Base-by-base conservation (phyloP, 1,139 yeast genomes). In the Oligophagozyma castellii region DNA sequence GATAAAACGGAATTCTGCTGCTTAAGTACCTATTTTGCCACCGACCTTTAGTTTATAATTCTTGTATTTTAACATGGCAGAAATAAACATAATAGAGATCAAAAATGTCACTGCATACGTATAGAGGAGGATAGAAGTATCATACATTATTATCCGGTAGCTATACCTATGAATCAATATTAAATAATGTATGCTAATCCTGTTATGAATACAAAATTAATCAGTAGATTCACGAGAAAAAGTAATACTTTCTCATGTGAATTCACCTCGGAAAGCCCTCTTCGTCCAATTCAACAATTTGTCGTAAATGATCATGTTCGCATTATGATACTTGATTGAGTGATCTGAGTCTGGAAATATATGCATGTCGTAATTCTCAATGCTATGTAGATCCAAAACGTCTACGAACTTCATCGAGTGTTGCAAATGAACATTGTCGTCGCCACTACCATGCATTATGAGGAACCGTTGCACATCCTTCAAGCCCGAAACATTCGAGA, bases 271-370 rank as follows among this genome's bases (percentile, higher is more conserved):
- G 45, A 68, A 73, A 2, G 79, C 78, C 29, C 58, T 58, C 33
- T 56, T 57, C 29, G 73, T 55, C 78, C 83, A 76, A 24, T 53
- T 55, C 29, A 75, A 55, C 23, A 78, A 57, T 44, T 77, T 66
- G 49, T 77, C 79, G 47, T 66, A 77, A 14, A 78, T 73, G 12
- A 78, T 70, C 12, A 49, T 60, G 44, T 70, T 67, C 2, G 81
- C 92, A 48, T 77, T 76, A 48, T 78, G 84, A 53, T 68, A 74
- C 24, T 67, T 58, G 37, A 78, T 77, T 15, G 72, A 59, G 48
- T 78, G 92, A 45, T 77, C 84, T 12, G 80, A 71, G 46, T 78
- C 92, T 2, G 92, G 89, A 63, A 76, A 78, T 3, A 76, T 65
- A 61, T 72, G 74, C 39, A 76, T 59, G 45, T 78, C 89, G 42